phyloP scores from a whole-genome alignment of 1,284 basidiomycete species.

The Taiwanofungus camphoratus region DNA sequence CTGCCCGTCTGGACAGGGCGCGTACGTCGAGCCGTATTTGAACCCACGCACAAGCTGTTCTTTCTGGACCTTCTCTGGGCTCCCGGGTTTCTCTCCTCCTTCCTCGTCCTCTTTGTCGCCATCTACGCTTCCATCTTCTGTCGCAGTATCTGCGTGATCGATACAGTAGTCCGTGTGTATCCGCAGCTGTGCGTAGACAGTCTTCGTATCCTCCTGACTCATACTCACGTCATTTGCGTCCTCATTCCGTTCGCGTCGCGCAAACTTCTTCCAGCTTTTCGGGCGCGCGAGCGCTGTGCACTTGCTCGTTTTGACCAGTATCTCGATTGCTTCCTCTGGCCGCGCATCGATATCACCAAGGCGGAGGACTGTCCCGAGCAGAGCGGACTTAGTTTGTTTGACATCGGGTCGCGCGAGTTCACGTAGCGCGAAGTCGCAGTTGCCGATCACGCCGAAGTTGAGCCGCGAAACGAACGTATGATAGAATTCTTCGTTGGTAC shows the following conservation, averaged over 20 bases:
- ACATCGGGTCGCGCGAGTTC: slow-evolving; percentile 67
- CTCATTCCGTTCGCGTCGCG: slow-evolving; percentile 31
- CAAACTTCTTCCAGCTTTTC: slow-evolving; percentile 81
- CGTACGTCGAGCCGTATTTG: slow-evolving; percentile 89
- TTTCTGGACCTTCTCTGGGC: slow-evolving; percentile 54
- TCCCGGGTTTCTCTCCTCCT: slow-evolving; percentile 17
- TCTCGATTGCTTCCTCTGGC: slow-evolving; percentile 66
- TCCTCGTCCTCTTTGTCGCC: slow-evolving; percentile 22
- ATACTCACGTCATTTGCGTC: slow-evolving; percentile 29
- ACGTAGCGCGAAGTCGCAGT: slow-evolving; percentile 64
- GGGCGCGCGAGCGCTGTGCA: slow-evolving; percentile 72
- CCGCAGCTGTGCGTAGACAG: slow-evolving; percentile 13
- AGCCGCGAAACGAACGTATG: slow-evolving; percentile 43
- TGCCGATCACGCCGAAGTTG: slow-evolving; percentile 55
- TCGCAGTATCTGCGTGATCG: slow-evolving; percentile 23
- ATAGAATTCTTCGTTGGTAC: slow-evolving; percentile 77
- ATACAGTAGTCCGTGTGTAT: slow-evolving; percentile 9
- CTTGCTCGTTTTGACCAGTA: slow-evolving; percentile 78
- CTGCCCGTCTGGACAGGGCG: slow-evolving; percentile 76
- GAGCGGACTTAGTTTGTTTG: slow-evolving; percentile 61
- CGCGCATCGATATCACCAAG: slow-evolving; percentile 69
- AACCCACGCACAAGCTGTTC: slow-evolving; percentile 79
- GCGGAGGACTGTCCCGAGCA: slow-evolving; percentile 59
- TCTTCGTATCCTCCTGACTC: slow-evolving; percentile 22
- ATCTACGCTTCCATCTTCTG: slow-evolving; percentile 21